Evolutionary conservation across 1,284 basidiomycete genomes (phyloP).

Genomic region (Naganishia cerealis): DNA sequence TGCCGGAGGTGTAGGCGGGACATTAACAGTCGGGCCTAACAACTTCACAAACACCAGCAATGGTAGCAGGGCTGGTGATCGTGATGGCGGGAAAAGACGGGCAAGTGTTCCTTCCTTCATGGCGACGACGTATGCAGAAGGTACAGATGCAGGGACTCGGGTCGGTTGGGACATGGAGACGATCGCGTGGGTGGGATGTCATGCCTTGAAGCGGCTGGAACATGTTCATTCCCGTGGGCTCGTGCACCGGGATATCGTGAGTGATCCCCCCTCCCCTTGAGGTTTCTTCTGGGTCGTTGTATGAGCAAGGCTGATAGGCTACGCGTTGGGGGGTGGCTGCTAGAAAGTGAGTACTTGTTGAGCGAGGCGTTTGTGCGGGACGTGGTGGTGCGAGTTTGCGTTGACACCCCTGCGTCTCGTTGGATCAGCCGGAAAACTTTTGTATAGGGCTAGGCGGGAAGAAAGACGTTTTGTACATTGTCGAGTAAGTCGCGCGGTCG

Average conservation of each 20-base stretch:
- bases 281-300: not conserved
- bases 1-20: too few relatives aligned
- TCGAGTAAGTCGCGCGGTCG: slow-evolving; percentile 14
- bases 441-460: slow-evolving; percentile 24
- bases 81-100: not conserved
- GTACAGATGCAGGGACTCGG: not conserved
- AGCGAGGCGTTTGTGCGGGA: too few relatives aligned
- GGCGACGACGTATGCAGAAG: not conserved
- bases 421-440: slow-evolving; percentile 25
- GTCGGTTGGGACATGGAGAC: slow-evolving; percentile 32
- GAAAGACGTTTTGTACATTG: slow-evolving; percentile 26
- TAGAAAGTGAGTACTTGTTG: not conserved
- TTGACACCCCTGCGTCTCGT: not conserved
- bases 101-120: not conserved
- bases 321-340: too few relatives aligned
- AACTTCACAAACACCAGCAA: not conserved
- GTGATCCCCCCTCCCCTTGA: not conserved
- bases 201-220: slow-evolving; percentile 30
- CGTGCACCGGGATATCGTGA: slow-evolving; percentile 34
- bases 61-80: not conserved
- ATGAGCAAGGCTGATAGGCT: not conserved
- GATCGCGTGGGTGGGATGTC: slow-evolving; percentile 33
- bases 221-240: slow-evolving; percentile 27
- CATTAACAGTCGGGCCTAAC: not conserved
- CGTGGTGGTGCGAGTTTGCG: not conserved